Conservation (phyloP, 768 basidiomycete genomes). For the Macrolepiota dolichaula region DNA sequence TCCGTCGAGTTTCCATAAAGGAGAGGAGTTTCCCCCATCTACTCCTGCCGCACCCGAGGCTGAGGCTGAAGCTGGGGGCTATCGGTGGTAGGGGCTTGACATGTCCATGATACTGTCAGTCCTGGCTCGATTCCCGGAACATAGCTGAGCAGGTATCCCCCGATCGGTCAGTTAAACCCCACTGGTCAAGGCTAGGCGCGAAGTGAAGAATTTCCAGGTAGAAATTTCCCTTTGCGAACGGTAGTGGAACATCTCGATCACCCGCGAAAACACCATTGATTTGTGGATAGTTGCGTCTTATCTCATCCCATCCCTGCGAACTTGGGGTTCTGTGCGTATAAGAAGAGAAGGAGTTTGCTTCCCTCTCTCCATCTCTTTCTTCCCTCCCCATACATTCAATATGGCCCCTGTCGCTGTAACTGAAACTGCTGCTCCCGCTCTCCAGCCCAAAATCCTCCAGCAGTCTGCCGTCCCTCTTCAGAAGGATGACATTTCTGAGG, state of each 20-base stretch:
- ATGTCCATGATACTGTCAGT: not conserved
- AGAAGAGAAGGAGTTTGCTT: not conserved
- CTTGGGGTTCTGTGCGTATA: not conserved
- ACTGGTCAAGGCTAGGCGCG: not conserved
- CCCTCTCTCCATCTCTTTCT: not conserved
- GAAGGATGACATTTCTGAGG: slow-evolving; percentile 40
- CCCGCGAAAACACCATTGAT: not conserved
- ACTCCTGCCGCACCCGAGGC: not conserved
- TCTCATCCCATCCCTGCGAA: slow-evolving; percentile 2
- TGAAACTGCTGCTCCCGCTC: slow-evolving; percentile 5
- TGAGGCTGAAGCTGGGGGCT: not conserved
- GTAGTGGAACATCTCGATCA: slow-evolving; percentile 1
- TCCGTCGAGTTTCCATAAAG: too few relatives aligned
- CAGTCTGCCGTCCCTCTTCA: slow-evolving; percentile 13
- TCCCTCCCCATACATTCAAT: not conserved
- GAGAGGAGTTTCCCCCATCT: not conserved
- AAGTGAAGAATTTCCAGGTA: slow-evolving; percentile 3
- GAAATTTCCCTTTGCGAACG: not conserved
- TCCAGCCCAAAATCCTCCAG: not conserved
- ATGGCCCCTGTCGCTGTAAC: slow-evolving; percentile 26
- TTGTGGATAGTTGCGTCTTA: not conserved
- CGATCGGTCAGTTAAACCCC: not conserved
- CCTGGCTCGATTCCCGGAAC: not conserved
- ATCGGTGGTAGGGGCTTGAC: not conserved
- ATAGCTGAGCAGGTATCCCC: not conserved